Evolutionary conservation across 2,329 filamentous ascomycete genomes (phyloP).

Genomic region (Graphilbum ipis-grandicollis): DNA sequence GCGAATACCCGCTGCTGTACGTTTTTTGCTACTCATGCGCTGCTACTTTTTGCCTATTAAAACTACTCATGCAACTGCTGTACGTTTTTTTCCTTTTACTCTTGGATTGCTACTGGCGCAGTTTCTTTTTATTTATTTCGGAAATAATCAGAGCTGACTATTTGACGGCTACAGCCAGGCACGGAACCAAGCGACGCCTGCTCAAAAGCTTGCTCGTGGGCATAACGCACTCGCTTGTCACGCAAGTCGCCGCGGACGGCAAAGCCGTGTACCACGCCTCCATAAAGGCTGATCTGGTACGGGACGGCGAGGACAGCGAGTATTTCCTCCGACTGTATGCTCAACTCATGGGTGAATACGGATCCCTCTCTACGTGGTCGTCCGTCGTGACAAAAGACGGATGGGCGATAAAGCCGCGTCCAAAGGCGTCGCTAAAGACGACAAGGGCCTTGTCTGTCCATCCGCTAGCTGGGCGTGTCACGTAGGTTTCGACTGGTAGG

Average conservation of each 20-base stretch:
- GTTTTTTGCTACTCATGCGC: too few species aligned
- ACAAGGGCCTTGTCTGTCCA: constrained; percentile 23
- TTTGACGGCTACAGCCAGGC: constrained; percentile 34
- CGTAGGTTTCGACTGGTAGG: constrained; percentile 27
- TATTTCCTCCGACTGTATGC: constrained; percentile 47
- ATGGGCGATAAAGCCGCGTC: constrained; percentile 61
- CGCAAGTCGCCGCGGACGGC: constrained; percentile 47
- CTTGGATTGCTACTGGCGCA: too few species aligned
- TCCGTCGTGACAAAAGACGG: constrained; percentile 56
- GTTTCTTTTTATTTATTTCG: too few species aligned
- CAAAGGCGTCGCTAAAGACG: constrained; percentile 29
- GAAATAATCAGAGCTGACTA: too few species aligned
- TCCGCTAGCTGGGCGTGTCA: constrained; percentile 26
- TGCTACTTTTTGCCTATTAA: too few species aligned
- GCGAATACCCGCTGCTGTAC: too few species aligned
- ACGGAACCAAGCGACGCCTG: constrained; percentile 70
- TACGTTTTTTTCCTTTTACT: too few species aligned
- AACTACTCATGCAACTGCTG: too few species aligned
- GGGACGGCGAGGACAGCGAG: constrained; percentile 36
- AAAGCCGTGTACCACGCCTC: constrained; percentile 58
- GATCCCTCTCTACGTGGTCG: constrained; percentile 45
- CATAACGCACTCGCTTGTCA: constrained; percentile 41
- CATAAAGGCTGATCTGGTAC: constrained; percentile 66
- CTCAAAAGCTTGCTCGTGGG: constrained; percentile 65
- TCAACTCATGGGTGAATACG: constrained; percentile 46